These are phyloP conservation scores for Entomophthora muscae DNA, from an alignment of 371 early-diverging fungal genomes.

Conservation along the genomic window DNA sequence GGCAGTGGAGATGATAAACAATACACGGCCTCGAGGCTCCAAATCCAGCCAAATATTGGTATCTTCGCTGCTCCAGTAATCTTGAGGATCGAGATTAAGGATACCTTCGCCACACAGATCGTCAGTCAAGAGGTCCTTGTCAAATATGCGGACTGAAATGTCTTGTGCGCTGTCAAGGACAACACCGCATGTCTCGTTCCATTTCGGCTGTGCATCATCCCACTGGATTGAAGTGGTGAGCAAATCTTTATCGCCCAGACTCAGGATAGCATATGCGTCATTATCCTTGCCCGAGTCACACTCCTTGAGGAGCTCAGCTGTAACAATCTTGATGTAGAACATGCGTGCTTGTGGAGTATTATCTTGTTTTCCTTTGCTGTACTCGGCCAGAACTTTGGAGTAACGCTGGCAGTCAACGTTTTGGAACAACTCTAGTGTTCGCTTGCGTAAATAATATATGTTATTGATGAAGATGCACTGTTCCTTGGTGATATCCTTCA, in stretches of 20 bases:
- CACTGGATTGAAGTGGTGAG: constrained; percentile 41
- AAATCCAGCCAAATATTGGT: constrained; percentile 70
- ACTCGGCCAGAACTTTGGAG: constrained; percentile 21
- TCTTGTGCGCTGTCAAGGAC: constrained; percentile 34
- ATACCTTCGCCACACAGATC: constrained; percentile 56
- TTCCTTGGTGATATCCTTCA: constrained; percentile 10
- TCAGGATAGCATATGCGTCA: constrained; percentile 57
- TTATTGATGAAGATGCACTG: constrained; percentile 31
- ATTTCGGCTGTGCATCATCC: constrained; percentile 65
- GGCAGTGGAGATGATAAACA: constrained; percentile 70
- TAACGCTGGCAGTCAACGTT: constrained; percentile 13
- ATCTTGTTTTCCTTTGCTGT: constrained; percentile 14
- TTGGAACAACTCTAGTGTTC: constrained; percentile 3
- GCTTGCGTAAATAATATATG: neutral
- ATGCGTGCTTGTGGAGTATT: constrained; percentile 18
- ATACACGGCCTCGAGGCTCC: constrained; percentile 63
- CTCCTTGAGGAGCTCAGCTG: constrained; percentile 27
- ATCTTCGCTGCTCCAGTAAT: constrained; percentile 44
- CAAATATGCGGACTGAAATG: constrained; percentile 48
- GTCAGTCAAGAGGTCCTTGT: constrained; percentile 60
- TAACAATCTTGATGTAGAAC: constrained; percentile 35
- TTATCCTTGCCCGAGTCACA: constrained; percentile 34
- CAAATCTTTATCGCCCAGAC: constrained; percentile 29
- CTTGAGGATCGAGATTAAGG: constrained; percentile 37
- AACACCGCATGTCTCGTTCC: constrained; percentile 81